Evolutionary conservation across 106 monocot genomes (phyloP), one percentile per base, ranked within the genome.

Genomic region (Allium fistulosum): DNA sequence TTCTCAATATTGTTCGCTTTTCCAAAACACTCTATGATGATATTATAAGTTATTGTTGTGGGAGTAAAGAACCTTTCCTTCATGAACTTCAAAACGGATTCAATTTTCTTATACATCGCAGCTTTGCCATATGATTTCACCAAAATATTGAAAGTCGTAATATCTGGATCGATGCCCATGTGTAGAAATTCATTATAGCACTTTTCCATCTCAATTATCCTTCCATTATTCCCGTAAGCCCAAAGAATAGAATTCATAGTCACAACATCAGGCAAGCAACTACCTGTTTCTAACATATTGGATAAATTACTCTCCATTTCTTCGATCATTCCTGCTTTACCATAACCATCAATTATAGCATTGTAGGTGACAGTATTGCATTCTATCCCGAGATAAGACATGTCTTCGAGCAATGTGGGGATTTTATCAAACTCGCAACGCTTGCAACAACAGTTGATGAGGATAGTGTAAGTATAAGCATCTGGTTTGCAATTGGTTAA

Each of bases 91-190:
- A 92, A 28, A 57, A 97, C 76, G 2, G 46, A 68, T 18, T 11
- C 68, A 80, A 97, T 89, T 75, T 92, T 97, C 17, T 80, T 80
- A 71, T 72, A 69, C 75, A 77, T 69, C 10, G 79, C 72, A 45
- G 71, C 77, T 56, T 80, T 83, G 55, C 91, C 95, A 80, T 95
- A 95, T 7, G 91, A 88, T 57, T 74, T 92, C 26, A 97, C 88
- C 76, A 97, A 80, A 17, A 92, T 91, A 75, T 97, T 97, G 62
- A 92, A 97, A 62, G 92, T 92, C 55, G 72, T 78, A 2, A 82
- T 64, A 61, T 97, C 92, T 11, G 96, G 86, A 8, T 84, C 96
- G 47, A 92, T 72, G 59, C 82, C 86, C 91, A 96, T 92, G 17
- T 77, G 63, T 53, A 82, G 83, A 80, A 96, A 96, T 71, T 96